Evolutionary conservation across 2,329 filamentous ascomycete genomes (phyloP), one percentile per base, ranked within the genome.

Genomic region (Leptographium radiaticola): DNA sequence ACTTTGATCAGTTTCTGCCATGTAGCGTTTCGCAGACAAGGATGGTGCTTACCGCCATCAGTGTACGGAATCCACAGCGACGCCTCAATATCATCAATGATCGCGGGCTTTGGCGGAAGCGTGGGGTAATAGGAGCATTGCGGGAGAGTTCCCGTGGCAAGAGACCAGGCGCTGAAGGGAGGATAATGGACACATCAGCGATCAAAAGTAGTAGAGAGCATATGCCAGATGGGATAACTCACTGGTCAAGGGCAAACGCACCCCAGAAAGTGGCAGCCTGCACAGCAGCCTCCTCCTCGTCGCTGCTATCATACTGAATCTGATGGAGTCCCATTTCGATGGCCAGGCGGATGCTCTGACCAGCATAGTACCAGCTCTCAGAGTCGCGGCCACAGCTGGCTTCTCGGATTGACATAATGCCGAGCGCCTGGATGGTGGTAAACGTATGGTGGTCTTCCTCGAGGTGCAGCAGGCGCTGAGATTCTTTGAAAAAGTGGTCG

Each of bases 361-460:
- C 84, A 2, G 82, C 80, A 58, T 86, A 84, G 55, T 80, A 84
- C 73, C 84, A 87, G 51, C 84, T 86, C 58, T 84, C 80, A 34
- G 82, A 86, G 61, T 88, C 83, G 38, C 84, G 75, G 0, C 84
- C 84, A 58, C 80, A 83, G 62, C 84, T 87, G 4, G 82, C 83
- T 67, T 89, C 84, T 44, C 85, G 72, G 58, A 88, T 81, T 7
- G 83, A 83, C 83, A 90, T 86, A 60, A 89, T 78, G 7, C 84
- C 84, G 18, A 89, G 69, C 1, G 86, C 85, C 68, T 89, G 86
- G 46, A 87, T 82, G 6, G 83, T 87, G 2, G 84, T 86, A 34
- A 89, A 67, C 8, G 66, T 76, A 57, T 86, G 78, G 52, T 80
- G 77, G 56, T 86, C 70, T 2, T 69, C 65, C 58, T 81, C 76